Conservation (phyloP, 306 rosid genomes). For the Castanopsis chinensis region DNA sequence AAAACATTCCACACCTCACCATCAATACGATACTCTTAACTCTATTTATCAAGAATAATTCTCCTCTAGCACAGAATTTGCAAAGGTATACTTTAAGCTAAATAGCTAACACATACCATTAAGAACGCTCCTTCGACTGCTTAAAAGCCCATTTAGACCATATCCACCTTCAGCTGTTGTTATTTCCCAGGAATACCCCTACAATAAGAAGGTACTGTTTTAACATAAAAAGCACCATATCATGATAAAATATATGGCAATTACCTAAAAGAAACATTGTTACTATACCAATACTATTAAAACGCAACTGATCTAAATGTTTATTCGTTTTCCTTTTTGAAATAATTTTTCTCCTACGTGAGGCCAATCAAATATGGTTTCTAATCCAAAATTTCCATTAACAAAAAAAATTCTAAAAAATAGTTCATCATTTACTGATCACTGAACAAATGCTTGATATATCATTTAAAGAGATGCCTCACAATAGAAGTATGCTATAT, state of each 20-base stretch:
- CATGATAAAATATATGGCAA: slow-evolving; percentile 10
- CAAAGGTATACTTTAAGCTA: slow-evolving; percentile 14
- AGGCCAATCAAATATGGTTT: background rate
- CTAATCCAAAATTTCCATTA: background rate
- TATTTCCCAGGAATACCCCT: slow-evolving; percentile 94
- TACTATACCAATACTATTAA: background rate
- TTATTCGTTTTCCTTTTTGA: background rate
- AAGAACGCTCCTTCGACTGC: slow-evolving; percentile 65
- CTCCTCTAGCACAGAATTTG: slow-evolving; percentile 4
- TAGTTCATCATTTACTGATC: background rate
- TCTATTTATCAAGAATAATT: background rate
- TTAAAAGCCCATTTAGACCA: slow-evolving; percentile 64
- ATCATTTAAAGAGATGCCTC: slow-evolving; percentile 17
- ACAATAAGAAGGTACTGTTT: slow-evolving; percentile 21
- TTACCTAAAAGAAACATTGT: slow-evolving; percentile 3
- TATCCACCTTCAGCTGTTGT: slow-evolving; percentile 78
- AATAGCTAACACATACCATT: slow-evolving; percentile 38
- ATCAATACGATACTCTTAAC: background rate
- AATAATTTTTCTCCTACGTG: background rate
- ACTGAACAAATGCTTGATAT: slow-evolving; percentile 5
- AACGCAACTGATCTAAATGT: background rate
- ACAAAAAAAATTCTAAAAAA: background rate
- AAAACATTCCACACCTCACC: background rate
- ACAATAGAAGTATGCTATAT: slow-evolving; percentile 16
- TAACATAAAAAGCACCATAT: slow-evolving; percentile 6